These are phyloP conservation scores for Termitomyces sp. DNA, from an alignment of 768 basidiomycete species.

Conservation along the genomic window DNA sequence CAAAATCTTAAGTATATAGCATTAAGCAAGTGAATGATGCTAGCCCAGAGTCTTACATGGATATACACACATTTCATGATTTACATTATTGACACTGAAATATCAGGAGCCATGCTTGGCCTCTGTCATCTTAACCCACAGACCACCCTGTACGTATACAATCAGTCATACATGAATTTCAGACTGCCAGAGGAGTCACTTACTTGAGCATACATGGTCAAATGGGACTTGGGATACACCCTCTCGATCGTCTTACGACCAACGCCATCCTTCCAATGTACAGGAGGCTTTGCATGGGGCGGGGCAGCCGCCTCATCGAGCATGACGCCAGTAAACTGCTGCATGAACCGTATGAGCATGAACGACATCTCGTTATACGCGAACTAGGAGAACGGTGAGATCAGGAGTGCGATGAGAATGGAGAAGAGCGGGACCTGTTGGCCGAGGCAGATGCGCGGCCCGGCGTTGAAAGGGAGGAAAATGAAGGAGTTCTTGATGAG, in stretches of 20 bases:
- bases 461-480: constrained; percentile 63
- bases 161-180: not conserved
- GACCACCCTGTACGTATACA: constrained; percentile 34
- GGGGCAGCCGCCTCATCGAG: constrained; percentile 43
- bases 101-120: constrained; percentile 16
- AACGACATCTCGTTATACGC: constrained; percentile 62
- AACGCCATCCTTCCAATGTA: constrained; percentile 34
- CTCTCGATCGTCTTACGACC: constrained; percentile 49
- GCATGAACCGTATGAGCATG: constrained; percentile 57
- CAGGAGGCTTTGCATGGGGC: constrained; percentile 38
- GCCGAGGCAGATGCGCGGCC: constrained; percentile 54
- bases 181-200: constrained; percentile 5
- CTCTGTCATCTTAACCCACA: constrained; percentile 48
- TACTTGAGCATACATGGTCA: constrained; percentile 51
- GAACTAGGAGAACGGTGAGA: constrained; percentile 26
- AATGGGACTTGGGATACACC: constrained; percentile 43
- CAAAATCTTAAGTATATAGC: too few species aligned
- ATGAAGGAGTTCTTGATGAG: constrained; percentile 61
- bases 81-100: not conserved
- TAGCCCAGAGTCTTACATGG: too few species aligned
- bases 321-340: constrained; percentile 44
- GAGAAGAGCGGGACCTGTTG: constrained; percentile 35
- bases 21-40: too few species aligned
- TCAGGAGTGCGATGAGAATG: not conserved
- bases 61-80: not conserved